Evolutionary conservation across 306 rosid genomes (phyloP).

Genomic region (Cicer bijugum): DNA sequence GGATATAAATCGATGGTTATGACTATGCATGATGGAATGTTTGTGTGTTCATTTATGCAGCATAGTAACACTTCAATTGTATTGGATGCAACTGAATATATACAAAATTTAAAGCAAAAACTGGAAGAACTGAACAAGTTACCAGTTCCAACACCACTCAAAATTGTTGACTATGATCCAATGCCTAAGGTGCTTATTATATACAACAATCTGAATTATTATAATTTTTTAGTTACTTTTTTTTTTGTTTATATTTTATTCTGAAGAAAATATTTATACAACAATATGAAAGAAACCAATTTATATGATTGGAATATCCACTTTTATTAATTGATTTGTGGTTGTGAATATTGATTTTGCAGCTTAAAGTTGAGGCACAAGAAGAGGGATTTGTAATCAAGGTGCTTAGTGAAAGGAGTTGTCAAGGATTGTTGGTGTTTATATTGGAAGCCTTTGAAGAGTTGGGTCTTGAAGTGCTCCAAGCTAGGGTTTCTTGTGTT

Average conservation of each 20-base stretch:
- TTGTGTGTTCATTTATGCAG: conserved; percentile 37
- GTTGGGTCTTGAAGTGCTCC: conserved; percentile 66
- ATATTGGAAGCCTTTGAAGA: conserved; percentile 69
- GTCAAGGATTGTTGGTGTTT: conserved; percentile 64
- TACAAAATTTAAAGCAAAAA: conserved; percentile 51
- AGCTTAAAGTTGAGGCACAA: conserved; percentile 55
- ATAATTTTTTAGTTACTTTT: no score
- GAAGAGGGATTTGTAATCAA: conserved; percentile 56
- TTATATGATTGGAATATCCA: no score
- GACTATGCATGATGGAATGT: neutral
- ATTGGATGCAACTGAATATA: conserved; percentile 50
- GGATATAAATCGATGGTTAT: neutral
- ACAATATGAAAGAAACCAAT: no score
- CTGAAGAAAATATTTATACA: no score
- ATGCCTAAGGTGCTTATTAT: conserved; percentile 51
- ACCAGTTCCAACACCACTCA: conserved; percentile 31
- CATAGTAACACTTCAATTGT: conserved; percentile 43
- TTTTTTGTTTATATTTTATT: no score
- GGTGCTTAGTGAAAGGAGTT: conserved; percentile 52
- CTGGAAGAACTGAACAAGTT: conserved; percentile 47
- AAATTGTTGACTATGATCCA: conserved; percentile 46
- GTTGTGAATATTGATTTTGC: conserved; percentile 24
- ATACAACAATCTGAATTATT: neutral
- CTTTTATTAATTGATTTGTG: neutral
- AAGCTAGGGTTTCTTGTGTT: conserved; percentile 76